Base-by-base conservation (phyloP, 495 filamentous ascomycete species). In the Trichoderma gamsii region DNA sequence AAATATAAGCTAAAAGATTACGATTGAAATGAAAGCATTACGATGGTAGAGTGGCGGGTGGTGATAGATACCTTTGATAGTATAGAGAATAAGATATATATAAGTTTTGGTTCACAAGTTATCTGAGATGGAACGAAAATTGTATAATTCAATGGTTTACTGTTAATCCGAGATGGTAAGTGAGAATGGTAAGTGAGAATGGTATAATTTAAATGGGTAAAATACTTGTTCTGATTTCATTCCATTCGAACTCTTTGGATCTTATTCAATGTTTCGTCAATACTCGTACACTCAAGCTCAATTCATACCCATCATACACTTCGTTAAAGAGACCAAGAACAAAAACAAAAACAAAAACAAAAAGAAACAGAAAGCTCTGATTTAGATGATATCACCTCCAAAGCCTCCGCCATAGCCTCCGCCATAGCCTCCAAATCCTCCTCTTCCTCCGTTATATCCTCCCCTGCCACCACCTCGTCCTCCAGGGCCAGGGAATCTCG, bases 361-460 rank as follows among this genome's bases (percentile, higher is more conserved):
- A 12, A 63, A 63, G 21, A n/a, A 27, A 5, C 59, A 16, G 13
- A 12, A 11, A 16, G 25, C 12, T 16, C 61, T 63, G 21, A 4
- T 18, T 76, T 70, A 81, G 41, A 83, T 81, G 38, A 81, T 79
- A 70, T 79, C 78, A 49, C 79, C 79, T 0, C 76, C 77, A 59
- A 77, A 76, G 41, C 73, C 76, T 18, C 73, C 74, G 13, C 73
- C 73, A 46, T 51, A 68, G 18, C 73, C 69, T 25, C 73, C 71
- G 8, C 78, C 77, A 72, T 76, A 79, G 1, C 74, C 73, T 13
- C 73, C 72, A 49, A 69, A 70, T 29, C 74, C 75, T 11, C 72
- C 70, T 32, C 77, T 72, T 3, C 75, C 71, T 0, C 79, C 73
- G 0, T 77, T 11, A n/a, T 41, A 32, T 15, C 63, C 16, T 25